Evolutionary conservation across 495 filamentous ascomycete genomes (phyloP).

Genomic region (Glarea lozoyensis): DNA sequence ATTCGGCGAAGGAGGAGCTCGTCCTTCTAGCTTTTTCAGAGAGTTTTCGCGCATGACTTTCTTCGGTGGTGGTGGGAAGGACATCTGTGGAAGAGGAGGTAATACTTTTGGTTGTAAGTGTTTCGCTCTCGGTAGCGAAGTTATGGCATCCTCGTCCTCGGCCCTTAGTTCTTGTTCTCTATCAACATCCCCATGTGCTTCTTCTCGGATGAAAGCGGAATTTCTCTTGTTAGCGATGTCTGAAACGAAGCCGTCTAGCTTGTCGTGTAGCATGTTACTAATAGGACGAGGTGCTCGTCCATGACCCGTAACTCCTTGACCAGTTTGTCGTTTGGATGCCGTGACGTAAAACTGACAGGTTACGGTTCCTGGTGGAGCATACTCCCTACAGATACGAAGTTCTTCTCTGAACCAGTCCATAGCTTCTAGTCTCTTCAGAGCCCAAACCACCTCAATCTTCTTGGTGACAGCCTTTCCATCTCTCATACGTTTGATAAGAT

Average conservation of each 20-base stretch:
- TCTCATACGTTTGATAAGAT: constrained; percentile 89
- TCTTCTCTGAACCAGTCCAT: constrained; percentile 99
- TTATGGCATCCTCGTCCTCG: constrained; percentile 82
- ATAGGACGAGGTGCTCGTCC: constrained; percentile 49
- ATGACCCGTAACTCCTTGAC: constrained; percentile 30
- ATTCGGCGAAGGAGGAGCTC: constrained; percentile 20
- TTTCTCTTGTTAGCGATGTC: constrained; percentile 75
- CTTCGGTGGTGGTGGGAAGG: constrained; percentile 31
- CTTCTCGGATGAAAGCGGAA: constrained; percentile 68
- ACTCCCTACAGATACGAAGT: constrained; percentile 77
- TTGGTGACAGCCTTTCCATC: constrained; percentile 88
- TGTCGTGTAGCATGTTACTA: constrained; percentile 68
- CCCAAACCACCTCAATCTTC: constrained; percentile 85
- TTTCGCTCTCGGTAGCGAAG: constrained; percentile 61
- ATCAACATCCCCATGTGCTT: constrained; percentile 71
- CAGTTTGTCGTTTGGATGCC: constrained; percentile 47
- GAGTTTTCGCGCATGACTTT: constrained; percentile 24
- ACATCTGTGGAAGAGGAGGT: constrained; percentile 27
- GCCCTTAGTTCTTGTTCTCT: constrained; percentile 67
- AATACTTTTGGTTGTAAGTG: constrained; percentile 42
- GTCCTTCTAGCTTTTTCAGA: constrained; percentile 13
- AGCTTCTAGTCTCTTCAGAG: constrained; percentile 77
- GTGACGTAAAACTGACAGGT: constrained; percentile 95
- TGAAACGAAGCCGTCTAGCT: constrained; percentile 72
- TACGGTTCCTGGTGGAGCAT: constrained; percentile 72